Base-by-base conservation (phyloP, 2,329 filamentous ascomycete species). In the Tolypocladium sp. region DNA sequence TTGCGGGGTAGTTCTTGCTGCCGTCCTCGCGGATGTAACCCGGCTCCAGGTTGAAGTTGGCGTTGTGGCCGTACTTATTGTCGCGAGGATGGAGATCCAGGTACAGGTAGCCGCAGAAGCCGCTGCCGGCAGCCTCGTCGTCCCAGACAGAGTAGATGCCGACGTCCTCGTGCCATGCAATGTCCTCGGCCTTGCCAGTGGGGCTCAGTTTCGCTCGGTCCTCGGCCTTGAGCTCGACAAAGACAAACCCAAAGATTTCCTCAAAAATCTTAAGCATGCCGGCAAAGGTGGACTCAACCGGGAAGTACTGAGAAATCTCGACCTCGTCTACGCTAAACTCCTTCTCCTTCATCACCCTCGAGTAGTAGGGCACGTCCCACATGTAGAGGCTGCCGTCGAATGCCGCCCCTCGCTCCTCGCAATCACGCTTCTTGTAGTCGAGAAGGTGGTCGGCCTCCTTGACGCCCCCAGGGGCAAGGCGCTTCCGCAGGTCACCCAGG, bases 251-350 rank as follows among this genome's bases (percentile, higher is more conserved):
- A 64, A 95, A 91, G 7, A 94, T 79, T 70, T 90, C 81, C 73
- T 94, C 89, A 63, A 94, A 94, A 67, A 93, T 93, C 66, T 85
- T 82, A 55, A 94, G 79, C 90, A 95, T 93, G 59, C 85, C 87
- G 35, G 81, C 80, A 56, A 94, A 86, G 0, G 89, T 91, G 17
- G 84, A 82, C 61, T 85, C 80, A 8, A 93, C 79, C 4, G 91
- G 90, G 76, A 94, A 94, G 74, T 92, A 94, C 73, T 94, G 88
- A 12, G 90, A 86, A 67, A 94, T 90, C 69, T 87, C 84, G 66
- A 87, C 84, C 71, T 93, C 89, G 63, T 93, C 89, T 53, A 94
- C 86, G 66, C 84, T 86, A 71, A 86, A 93, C 69, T 93, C 88
- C 69, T 88, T 83, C 76, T 93, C 89, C 44, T 92, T 83, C 83